A percentile compares a stretch with the other conserved stretches of the same genome.
phyloP scores from a whole-genome alignment of 768 basidiomycete species.

The Lactifluus hygrophoroides region DNA sequence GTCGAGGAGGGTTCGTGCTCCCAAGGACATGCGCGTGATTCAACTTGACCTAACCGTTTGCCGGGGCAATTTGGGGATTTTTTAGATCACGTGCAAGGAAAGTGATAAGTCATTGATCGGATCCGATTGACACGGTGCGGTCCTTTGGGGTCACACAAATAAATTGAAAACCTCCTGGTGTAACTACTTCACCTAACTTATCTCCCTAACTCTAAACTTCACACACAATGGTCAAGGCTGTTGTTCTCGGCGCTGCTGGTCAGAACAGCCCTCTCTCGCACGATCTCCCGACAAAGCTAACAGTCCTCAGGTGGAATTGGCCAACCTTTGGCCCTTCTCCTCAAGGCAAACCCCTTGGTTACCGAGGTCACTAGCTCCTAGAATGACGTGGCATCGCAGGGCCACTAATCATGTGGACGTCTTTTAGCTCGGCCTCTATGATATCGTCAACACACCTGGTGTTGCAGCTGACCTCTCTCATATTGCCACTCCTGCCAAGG shows the following conservation, averaged over 20 bases:
- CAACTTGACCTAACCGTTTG: background rate
- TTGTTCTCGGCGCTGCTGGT: slow-evolving; percentile 96
- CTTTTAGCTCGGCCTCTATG: slow-evolving; percentile 71
- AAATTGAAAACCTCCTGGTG: too few species aligned
- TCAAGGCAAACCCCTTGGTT: slow-evolving; percentile 78
- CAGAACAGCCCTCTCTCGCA: slow-evolving; percentile 13
- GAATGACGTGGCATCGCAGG: background rate
- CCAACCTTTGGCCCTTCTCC: slow-evolving; percentile 86
- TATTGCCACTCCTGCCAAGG: slow-evolving; percentile 82
- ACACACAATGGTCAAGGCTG: slow-evolving; percentile 60
- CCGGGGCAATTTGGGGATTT: too few species aligned
- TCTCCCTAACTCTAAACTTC: background rate
- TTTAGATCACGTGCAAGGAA: background rate
- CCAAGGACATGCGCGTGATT: background rate
- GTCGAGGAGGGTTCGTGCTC: background rate
- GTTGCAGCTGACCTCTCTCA: slow-evolving; percentile 94
- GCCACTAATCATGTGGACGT: background rate
- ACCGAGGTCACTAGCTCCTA: slow-evolving; percentile 46
- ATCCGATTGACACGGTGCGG: background rate
- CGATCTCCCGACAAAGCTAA: slow-evolving; percentile 3
- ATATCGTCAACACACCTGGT: slow-evolving; percentile 97
- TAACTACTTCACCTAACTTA: too few species aligned
- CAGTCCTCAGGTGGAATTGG: slow-evolving; percentile 76
- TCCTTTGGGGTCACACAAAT: too few species aligned
- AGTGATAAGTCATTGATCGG: slow-evolving; percentile 6